Evolutionary conservation across 2,329 filamentous ascomycete genomes (phyloP).

Genomic region (Pleoardoris graminearum): DNA sequence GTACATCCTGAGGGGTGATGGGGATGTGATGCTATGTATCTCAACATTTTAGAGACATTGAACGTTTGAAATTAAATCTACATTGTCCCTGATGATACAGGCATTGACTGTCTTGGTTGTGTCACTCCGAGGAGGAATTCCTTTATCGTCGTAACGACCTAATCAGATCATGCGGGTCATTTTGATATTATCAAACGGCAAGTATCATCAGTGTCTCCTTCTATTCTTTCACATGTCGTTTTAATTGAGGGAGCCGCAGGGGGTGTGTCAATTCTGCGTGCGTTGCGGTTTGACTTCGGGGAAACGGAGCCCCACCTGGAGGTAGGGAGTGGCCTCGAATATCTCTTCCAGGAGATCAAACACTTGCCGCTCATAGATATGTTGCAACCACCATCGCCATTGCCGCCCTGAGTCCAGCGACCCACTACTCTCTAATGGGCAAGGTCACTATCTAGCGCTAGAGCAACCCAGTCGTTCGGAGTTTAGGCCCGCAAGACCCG

Average conservation of each 20-base stretch:
- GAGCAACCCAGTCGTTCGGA: constrained; percentile 16
- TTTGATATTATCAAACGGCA: too few species aligned
- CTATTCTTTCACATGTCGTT: too few species aligned
- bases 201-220: too few species aligned
- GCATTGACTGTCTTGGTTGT: too few species aligned
- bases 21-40: neutral
- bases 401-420: constrained; percentile 6
- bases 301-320: constrained; percentile 1
- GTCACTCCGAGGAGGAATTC: too few species aligned
- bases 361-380: constrained; percentile 2
- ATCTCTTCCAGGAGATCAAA: constrained; percentile 18
- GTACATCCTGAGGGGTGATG: neutral
- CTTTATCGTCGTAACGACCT: too few species aligned
- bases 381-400: constrained; percentile 15
- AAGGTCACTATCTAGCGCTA: constrained; percentile 27
- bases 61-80: too few species aligned
- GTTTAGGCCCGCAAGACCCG: constrained; percentile 32
- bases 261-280: neutral
- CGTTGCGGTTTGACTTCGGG: neutral
- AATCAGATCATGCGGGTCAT: too few species aligned
- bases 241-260: too few species aligned
- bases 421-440: constrained; percentile 6
- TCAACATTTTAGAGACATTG: too few species aligned
- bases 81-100: too few species aligned
- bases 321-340: neutral